phyloP scores from a whole-genome alignment of 345 rosid genomes.

The Mangifera indica region DNA sequence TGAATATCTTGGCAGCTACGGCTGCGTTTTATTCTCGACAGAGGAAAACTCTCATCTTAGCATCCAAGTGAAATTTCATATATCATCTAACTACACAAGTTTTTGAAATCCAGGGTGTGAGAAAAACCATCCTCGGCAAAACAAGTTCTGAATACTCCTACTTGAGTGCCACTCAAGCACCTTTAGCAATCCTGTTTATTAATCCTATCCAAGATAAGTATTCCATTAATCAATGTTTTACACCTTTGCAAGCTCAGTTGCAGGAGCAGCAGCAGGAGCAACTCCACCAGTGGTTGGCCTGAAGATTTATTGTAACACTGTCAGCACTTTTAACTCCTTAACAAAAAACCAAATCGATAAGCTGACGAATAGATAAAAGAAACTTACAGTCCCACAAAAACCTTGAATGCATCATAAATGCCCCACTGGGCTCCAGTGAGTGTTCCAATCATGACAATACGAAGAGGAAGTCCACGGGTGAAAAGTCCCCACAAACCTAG shows the following conservation, averaged over 20 bases:
- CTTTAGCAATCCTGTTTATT: constrained; percentile 38
- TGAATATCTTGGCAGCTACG: background rate
- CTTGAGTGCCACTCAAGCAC: constrained; percentile 31
- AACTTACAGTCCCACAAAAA: constrained; percentile 95
- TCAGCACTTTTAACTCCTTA: no score
- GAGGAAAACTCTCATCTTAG: constrained; percentile 20
- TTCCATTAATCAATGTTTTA: constrained; percentile 15
- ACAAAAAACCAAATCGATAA: no score
- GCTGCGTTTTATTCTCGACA: constrained; percentile 13
- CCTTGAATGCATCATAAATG: constrained; percentile 94
- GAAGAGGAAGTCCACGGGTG: constrained; percentile 95
- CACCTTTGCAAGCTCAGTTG: constrained; percentile 42
- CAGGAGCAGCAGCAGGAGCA: constrained; percentile 41
- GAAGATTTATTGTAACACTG: constrained; percentile 19
- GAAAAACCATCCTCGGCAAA: constrained; percentile 39
- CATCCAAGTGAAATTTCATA: constrained; percentile 22
- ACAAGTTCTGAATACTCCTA: constrained; percentile 26
- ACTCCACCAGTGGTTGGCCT: constrained; percentile 98
- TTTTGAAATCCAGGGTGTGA: constrained; percentile 31
- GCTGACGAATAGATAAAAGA: constrained; percentile 13
- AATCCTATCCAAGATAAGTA: constrained; percentile 12
- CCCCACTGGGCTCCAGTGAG: constrained; percentile 99
- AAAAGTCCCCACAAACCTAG: constrained; percentile 85
- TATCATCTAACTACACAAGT: constrained; percentile 34
- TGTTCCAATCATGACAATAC: constrained; percentile 98